Evolutionary conservation across 768 basidiomycete genomes (phyloP), one percentile per base, ranked within the genome.

Genomic region (Gelatoporia subvermispora): DNA sequence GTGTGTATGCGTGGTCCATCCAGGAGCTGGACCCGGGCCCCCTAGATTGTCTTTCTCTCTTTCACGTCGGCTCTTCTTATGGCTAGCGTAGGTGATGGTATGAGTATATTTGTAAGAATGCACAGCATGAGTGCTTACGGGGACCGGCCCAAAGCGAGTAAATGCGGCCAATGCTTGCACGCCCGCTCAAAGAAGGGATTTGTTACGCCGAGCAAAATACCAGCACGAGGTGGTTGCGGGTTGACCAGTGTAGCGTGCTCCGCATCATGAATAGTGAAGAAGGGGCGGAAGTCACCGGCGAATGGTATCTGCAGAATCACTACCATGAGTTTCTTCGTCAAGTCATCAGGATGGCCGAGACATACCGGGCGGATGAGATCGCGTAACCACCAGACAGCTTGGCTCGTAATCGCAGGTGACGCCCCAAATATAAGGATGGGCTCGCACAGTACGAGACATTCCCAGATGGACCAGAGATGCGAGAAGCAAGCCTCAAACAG

Each of bases 201-300:
- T 1, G 93, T 95, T 8, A 91, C 87, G 8, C 93, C 90, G 3
- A 95, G 63, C 4, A 95, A 56, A 3, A 89, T 64, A 1, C 91
- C 92, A 1, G 83, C 66, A 63, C 82, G 82, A 0, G 89, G 91
- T n/a, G 83, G 79, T 24, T 88, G 79, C 52, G 84, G 83, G 62
- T 91, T 93, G 37, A 96, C 84, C 11, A 99, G 65, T 2, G 75
- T 60, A 3, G 75, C 57, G 53, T 86, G 82, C 51, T 96, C 93
- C n/a, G 77, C 77, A 59, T 97, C 95, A 63, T 97, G 95, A 58
- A 99, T 93, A 15, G 95, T 96, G 55, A 97, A 88, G 65, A 95
- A 99, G 0, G 95, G 95, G 8, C 95, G 78, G 58, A 91, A 81
- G 60, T 99, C 94, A 1, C 81, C 81, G 0, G 85, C 79, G 8